Evolutionary conservation across 495 filamentous ascomycete species (phyloP).

Genomic region (Trichoderma virens): DNA sequence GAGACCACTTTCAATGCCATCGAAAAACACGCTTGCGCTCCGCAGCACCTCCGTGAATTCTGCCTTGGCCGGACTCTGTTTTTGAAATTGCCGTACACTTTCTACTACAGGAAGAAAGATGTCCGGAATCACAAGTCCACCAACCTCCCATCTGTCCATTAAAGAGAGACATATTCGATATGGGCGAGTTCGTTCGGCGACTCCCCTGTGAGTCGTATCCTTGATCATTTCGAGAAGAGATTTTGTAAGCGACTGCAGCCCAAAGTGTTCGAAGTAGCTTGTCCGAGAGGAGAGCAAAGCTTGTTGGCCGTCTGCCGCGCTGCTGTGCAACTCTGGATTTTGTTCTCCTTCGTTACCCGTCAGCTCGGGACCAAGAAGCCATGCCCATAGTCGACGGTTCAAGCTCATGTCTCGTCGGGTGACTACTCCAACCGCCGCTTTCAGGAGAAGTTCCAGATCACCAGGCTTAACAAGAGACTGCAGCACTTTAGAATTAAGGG

Average conservation of each 20-base stretch:
- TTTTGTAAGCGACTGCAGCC: slow-evolving; percentile 60
- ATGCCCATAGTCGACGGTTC: slow-evolving; percentile 91
- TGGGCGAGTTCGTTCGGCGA: slow-evolving; percentile 71
- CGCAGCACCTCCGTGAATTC: slow-evolving; percentile 80
- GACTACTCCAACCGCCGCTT: slow-evolving; percentile 78
- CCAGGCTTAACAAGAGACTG: slow-evolving; percentile 59
- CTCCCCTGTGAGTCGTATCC: slow-evolving; percentile 35
- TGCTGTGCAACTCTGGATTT: slow-evolving; percentile 40
- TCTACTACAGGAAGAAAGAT: slow-evolving; percentile 82
- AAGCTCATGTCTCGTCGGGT: slow-evolving; percentile 89
- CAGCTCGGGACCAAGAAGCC: slow-evolving; percentile 83
- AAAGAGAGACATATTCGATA: slow-evolving; percentile 88
- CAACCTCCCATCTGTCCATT: slow-evolving; percentile 98
- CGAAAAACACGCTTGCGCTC: slow-evolving; percentile 92
- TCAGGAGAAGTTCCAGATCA: slow-evolving; percentile 73
- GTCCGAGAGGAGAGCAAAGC: slow-evolving; percentile 38
- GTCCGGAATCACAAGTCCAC: slow-evolving; percentile 74
- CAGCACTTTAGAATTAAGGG: slow-evolving; percentile 76
- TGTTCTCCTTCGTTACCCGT: slow-evolving; percentile 38
- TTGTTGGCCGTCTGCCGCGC: slow-evolving; percentile 36
- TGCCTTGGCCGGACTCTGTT: slow-evolving; percentile 45
- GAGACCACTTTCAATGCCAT: slow-evolving; percentile 87
- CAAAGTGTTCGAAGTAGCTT: slow-evolving; percentile 76
- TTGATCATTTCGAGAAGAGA: slow-evolving; percentile 74
- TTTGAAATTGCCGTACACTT: slow-evolving; percentile 65